Base-by-base conservation (phyloP, 495 filamentous ascomycete genomes). In the Sordaria brevicollis region DNA sequence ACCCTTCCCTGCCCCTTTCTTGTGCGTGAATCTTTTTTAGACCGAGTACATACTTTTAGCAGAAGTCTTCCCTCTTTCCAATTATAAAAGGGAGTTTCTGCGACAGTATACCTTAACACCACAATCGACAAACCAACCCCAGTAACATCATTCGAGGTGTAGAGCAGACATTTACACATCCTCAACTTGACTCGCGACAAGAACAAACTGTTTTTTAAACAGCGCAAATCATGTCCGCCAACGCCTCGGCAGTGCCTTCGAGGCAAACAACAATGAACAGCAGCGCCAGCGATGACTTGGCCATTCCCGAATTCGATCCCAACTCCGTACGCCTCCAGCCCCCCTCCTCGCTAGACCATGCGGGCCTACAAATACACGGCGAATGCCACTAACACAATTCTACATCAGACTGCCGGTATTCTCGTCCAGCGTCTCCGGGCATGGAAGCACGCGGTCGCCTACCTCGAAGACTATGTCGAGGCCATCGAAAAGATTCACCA, bases 361-460 rank as follows among this genome's bases (percentile, higher is more conserved):
- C 37, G 19, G 17, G 49, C 36, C 21, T 29, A 19, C n/a, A n/a
- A n/a, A n/a, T n/a, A n/a, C 37, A 67, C 35, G 25, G 11, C 21
- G 11, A 35, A 41, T 15, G 37, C 21, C 35, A 37, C 36, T 69
- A 38, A 49, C 13, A 36, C 21, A 2, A 43, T 37, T 37, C 5
- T 21, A 3, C 35, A 17, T 54, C 54, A 94, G 87, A 90, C 91
- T 13, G 89, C 91, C 43, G 89, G 86, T 68, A 84, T 97, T 31
- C 88, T 99, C 67, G 82, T 90, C 21, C 90, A 98, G 81, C 89
- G 95, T 68, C 85, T 98, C 68, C 89, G 89, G 72, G 96, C 96
- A 37, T 99, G 92, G 91, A 99, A 97, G 76, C 96, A 99, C 78
- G 92, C 93, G 71, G 91, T 93, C 68, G 91, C 83, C 67, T 94